Base-by-base conservation (phyloP, 352 stramenopile genomes). In the Halophytophthora batemanensis region DNA sequence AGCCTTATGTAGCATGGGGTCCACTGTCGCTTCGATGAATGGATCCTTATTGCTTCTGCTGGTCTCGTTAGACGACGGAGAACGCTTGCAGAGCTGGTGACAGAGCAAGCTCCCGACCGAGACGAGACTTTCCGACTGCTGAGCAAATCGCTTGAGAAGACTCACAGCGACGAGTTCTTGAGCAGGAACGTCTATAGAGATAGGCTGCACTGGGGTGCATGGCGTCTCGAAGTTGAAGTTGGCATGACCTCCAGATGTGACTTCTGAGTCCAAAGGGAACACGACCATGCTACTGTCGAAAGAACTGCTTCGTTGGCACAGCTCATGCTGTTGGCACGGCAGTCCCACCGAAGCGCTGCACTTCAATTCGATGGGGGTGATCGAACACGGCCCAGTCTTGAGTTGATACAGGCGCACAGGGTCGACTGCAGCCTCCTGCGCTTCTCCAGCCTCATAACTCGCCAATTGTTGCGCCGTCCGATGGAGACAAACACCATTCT, bases 1-100 rank as follows among this genome's bases (percentile, higher is more conserved):
- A 45, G 50, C 29, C 23, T 72, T 65, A 19, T 82, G 72, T 1
- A 78, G 39, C 22, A 67, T 45, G 12, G 33, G 49, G 11, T 64
- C 21, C n/a, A 66, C 36, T 33, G 29, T 54, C 17, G 21, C 57
- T 2, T 44, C 15, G 41, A 31, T 10, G 15, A 8, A 4, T 11
- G 19, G 51, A 3, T 53, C 33, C 48, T 45, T 41, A 38, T 45
- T n/a, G 19, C 1, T 47, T 6, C n/a, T 31, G 39, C 7, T 23
- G 29, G 46, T 42, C 12, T 50, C 44, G 23, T 18, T 17, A 13
- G 40, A 42, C 13, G 50, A 41, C 6, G 56, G 58, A 15, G 50
- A 47, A 10, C 28, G 35, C 23, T 22, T 44, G 21, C 13, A 42
- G 18, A 72, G 47, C 10, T 59, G 54, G 45, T 73, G 48, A 18